These are phyloP conservation scores for Ceratocystiopsis brevicomis DNA, from an alignment of 2,329 filamentous ascomycete species.

Conservation along the genomic window DNA sequence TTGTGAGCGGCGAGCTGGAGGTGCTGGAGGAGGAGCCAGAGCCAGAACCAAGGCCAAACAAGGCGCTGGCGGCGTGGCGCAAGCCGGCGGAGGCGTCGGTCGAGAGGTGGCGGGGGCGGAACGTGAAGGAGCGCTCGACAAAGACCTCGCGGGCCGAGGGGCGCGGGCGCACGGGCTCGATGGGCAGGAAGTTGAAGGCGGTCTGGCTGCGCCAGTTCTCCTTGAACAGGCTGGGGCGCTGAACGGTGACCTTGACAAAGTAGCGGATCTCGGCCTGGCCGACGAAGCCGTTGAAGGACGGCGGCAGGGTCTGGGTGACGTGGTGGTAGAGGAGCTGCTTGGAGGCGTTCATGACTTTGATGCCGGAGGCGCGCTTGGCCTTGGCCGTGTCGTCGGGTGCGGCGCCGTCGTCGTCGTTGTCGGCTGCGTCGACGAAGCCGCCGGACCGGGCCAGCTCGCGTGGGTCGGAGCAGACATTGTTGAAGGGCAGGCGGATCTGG, in stretches of 20 bases:
- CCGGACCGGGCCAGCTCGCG: conserved; percentile 34
- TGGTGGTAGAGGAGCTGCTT: conserved; percentile 47
- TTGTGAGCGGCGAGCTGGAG: conserved; percentile 26
- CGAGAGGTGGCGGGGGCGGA: conserved; percentile 23
- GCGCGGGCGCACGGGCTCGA: conserved; percentile 64
- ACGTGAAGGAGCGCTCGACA: conserved; percentile 51
- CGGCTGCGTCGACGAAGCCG: conserved; percentile 31
- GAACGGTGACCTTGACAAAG: conserved; percentile 88
- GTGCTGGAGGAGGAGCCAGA: conserved; percentile 3
- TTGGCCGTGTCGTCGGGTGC: conserved; percentile 17
- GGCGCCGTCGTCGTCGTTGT: conserved; percentile 22
- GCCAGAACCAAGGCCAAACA: too few species aligned
- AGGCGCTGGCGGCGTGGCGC: too few species aligned
- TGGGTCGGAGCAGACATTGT: conserved; percentile 47
- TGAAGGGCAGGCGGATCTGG: conserved; percentile 58
- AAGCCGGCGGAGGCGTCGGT: conserved; percentile 7
- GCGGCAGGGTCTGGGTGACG: conserved; percentile 71
- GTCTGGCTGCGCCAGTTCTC: conserved; percentile 59
- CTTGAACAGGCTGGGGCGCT: conserved; percentile 72
- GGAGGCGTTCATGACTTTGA: conserved; percentile 43
- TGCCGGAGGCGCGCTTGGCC: conserved; percentile 29
- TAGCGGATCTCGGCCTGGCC: conserved; percentile 84
- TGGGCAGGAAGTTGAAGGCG: conserved; percentile 74
- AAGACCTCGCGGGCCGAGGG: conserved; percentile 60
- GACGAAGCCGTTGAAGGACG: conserved; percentile 73